Evolutionary conservation across 2,329 filamentous ascomycete species (phyloP), one percentile per base, ranked within the genome.

Genomic region (Ophiostoma montium): DNA sequence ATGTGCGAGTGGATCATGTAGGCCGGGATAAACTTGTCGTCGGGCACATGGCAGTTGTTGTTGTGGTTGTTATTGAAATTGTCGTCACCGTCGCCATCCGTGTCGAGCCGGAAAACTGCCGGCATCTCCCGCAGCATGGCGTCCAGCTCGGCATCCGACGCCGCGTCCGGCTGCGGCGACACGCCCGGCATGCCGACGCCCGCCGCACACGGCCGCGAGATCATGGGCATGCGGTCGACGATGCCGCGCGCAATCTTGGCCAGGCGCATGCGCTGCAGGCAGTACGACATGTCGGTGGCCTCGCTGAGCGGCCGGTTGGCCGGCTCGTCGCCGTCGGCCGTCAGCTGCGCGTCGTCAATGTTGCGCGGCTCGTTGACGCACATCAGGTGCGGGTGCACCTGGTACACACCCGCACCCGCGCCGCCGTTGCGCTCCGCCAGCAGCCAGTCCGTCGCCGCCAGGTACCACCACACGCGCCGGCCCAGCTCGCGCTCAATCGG

Each of bases 231-330:
- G 32, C 44, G 46, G 36, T 72, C 69, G 2, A 66, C 59, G 2
- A 70, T 61, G 8, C 61, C 58, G 3, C 68, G 63, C 41, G 65
- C 68, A 4, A 66, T 55, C 32, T 63, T 58, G 13, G 63, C 63
- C 10, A 71, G 55, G 27, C 61, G 63, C n/a, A 69, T 58, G 0
- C 69, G 63, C 32, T 65, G 60, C 5, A 70, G 56, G 21, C 64
- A 66, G 50, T 70, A 72, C 7, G 67, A 66, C 65, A 69, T 70
- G 12, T 58, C 57, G 0, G 69, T 71, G 9, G 67, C 66, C 13
- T 63, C 58, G 3, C 60, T 58, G 0, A 61, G 46, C 1, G 67
- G 62, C 1, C 9, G 41, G 11, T 33, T 35, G 15, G 19, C 9
- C 27, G 27, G 21, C 13, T 33, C 32, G 8, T 13, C 10, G 10